Evolutionary conservation across 192 early-diverging fungal species (phyloP), one percentile per base, ranked within the genome.

Genomic region (Coemansia asiatica): DNA sequence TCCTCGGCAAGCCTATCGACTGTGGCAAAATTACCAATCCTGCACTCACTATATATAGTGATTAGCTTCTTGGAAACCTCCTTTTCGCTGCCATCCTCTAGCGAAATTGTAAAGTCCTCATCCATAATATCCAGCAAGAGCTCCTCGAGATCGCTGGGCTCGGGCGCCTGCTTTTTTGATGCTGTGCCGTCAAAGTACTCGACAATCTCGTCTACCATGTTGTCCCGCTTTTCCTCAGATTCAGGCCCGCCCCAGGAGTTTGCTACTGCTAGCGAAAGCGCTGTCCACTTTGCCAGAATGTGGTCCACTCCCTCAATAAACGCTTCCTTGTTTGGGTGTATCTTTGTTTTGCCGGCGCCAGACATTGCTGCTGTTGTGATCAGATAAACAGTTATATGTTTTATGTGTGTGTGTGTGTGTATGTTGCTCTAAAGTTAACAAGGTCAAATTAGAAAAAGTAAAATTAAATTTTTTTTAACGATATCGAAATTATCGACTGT

Each of bases 161-260:
- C 79, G 8, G 78, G 63, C n/a, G 31, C 48, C 60, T 57, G 23
- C 9, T 71, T 72, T 47, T 66, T 66, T 21, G 46, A 31, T 26
- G 55, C 70, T 18, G 56, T 33, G 54, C 79, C 69, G 58, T 83
- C 82, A 76, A 90, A 90, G 60, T 87, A 80, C 40, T 87, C 85
- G 15, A 86, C 80, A 27, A 91, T 75, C 35, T 84, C 76, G 59
- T 87, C 85, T 7, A 89, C 79, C 69, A 91, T 79, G 81, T 85
- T 83, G 19, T 86, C 88, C 46, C 87, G 81, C 73, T 91, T 91
- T n/a, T 85, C 86, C n/a, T 38, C 66, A 7, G 87, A 85, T 26
- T 86, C 83, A 6, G 68, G 72, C 40, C 89, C 90, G 51, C 90
- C 90, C 90, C 90, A 91, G 46, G 83, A 82, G 58, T 87, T 82